Evolutionary conservation across 1,139 yeast species (phyloP), one percentile per base, ranked within the genome.

Genomic region (Candida sanyaensis): DNA sequence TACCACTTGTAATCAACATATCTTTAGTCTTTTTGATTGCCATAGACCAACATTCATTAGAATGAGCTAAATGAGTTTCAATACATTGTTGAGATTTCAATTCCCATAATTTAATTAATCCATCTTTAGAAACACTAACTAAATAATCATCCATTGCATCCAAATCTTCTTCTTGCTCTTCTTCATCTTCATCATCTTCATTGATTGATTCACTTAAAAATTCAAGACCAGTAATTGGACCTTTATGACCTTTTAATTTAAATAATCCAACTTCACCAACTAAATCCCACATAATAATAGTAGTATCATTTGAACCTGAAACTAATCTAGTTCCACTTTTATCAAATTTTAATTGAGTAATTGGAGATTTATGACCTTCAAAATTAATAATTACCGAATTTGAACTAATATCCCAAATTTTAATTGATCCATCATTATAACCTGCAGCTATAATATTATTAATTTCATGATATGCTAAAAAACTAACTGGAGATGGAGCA

Each of bases 41-140:
- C 63, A 90, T 66, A 3, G 89, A 72, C 98, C 98, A 92, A 69
- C 97, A 89, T 66, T 93, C 98, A 53, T 91, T 91, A 12, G 89
- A 79, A 62, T 91, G 97, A 1, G 98, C 97, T 53, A 92, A 83
- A 64, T 91, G 98, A 0, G 98, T 91, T 65, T 93, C 99, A 12
- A 91, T 75, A 68, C 97, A 90, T 63, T 90, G 96, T 62, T 88
- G 92, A 10, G 95, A 74, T 60, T 84, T 86, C 55, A 93, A 70
- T 62, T 93, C 98, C 99, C 99, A 93, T 39, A 93, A 68, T 63
- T 93, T 93, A 55, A 93, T 76, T 47, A 91, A 73, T 1, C 99
- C 98, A 64, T 93, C 99, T 62, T 91, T 92, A 6, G 96, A 82
- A 1, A 86, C 83, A 56, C 91, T 83, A 37, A 91, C 58, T 30